Evolutionary conservation across 176 grass and related monocot genomes (phyloP).

Genomic region (Metroxylon sagu): DNA sequence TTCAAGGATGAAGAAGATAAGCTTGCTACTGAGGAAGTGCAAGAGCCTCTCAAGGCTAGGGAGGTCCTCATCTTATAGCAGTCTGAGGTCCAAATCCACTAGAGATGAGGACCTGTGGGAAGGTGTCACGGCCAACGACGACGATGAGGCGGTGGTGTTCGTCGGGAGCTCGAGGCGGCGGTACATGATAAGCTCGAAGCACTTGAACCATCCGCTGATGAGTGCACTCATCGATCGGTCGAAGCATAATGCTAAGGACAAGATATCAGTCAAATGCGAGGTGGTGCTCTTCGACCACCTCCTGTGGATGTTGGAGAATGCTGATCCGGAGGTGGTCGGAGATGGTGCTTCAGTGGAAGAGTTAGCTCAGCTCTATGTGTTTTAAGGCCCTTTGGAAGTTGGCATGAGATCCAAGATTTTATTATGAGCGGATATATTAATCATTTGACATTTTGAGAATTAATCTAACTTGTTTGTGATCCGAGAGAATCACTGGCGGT

Average conservation of each 20-base stretch:
- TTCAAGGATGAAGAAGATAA: constrained; percentile 31
- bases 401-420: too few species aligned
- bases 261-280: constrained; percentile 60
- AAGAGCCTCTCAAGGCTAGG: constrained; percentile 46
- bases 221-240: constrained; percentile 39
- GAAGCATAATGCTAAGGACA: not conserved
- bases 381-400: constrained; percentile 3
- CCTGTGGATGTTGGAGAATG: constrained; percentile 86
- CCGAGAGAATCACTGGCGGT: too few species aligned
- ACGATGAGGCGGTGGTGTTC: constrained; percentile 30
- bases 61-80: constrained; percentile 47
- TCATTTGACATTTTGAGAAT: too few species aligned
- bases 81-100: constrained; percentile 62
- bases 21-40: constrained; percentile 60
- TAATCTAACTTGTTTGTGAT: too few species aligned
- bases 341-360: constrained; percentile 45
- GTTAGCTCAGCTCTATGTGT: constrained; percentile 67
- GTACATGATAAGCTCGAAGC: constrained; percentile 61
- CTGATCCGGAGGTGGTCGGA: constrained; percentile 12
- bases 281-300: constrained; percentile 93
- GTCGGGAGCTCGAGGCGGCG: constrained; percentile 68
- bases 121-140: not conserved
- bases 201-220: constrained; percentile 71
- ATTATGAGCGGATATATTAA: too few species aligned
- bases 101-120: constrained; percentile 5